Evolutionary conservation across 768 basidiomycete species (phyloP), one percentile per base, ranked within the genome.

Genomic region (Strobilomyces echinocephalus): DNA sequence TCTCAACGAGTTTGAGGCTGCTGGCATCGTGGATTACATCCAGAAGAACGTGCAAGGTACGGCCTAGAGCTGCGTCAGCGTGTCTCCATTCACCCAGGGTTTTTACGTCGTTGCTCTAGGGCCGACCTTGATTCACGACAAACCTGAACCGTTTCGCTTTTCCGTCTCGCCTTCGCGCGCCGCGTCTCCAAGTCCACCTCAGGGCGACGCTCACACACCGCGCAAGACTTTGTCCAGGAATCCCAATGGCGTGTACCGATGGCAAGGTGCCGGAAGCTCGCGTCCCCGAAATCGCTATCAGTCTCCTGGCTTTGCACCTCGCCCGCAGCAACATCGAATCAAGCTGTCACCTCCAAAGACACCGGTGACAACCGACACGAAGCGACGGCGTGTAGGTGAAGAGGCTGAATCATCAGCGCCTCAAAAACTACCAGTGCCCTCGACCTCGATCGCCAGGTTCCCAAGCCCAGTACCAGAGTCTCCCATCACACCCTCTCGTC

Each of bases 211-310:
- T 6, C 71, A 69, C 35, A 63, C 76, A 15, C 74, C 81, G 6
- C 76, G 76, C 16, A 83, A 78, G 63, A 82, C 77, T 10, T 71
- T 91, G 8, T 64, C 76, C 20, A 80, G 73, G 63, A 91, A 91
- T 61, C 88, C 88, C 0, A 91, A 91, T 63, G 88, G 88, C 20
- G 63, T 72, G 33, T 86, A 86, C 68, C 76, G 77, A 45, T 89
- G 85, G 84, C 79, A 83, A 58, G 89, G 88, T n/a, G 84, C 74
- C 31, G 87, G 88, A 40, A 88, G 85, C 60, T 82, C 88, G 12
- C 83, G 78, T 60, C 72, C 75, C 18, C 79, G 79, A 44, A 89
- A 87, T 65, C 83, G 87, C 40, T 87, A 82, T 63, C 78, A 80
- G 48, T 88, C 87, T 9, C 87, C 88, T 43, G 84, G 83, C 5